phyloP scores from a whole-genome alignment of 2,329 filamentous ascomycete species.

The Fusarium longipes region DNA sequence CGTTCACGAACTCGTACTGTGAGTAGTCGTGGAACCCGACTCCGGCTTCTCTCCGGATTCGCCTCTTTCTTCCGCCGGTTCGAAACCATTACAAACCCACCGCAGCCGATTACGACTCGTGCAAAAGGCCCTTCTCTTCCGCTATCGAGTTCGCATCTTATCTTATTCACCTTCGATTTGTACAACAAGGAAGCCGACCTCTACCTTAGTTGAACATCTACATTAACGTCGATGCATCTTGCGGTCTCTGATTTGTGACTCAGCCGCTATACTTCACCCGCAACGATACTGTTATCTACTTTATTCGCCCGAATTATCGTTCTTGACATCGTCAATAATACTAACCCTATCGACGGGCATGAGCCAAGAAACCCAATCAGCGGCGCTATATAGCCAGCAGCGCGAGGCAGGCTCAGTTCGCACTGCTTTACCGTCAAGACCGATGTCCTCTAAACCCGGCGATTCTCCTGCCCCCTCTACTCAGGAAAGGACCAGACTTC shows the following conservation, averaged over 20 bases:
- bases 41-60: conserved; percentile 41
- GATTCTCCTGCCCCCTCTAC: conserved; percentile 35
- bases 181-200: conserved; percentile 17
- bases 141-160: conserved; percentile 12
- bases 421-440: conserved; percentile 54
- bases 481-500: conserved; percentile 41
- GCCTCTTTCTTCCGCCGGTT: conserved; percentile 41
- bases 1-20: conserved; percentile 23
- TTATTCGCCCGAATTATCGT: neutral
- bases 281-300: conserved; percentile 6
- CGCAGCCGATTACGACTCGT: conserved; percentile 35
- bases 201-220: conserved; percentile 16
- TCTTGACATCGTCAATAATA: conserved; percentile 9
- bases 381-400: conserved; percentile 46
- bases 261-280: conserved; percentile 25
- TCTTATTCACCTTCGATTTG: conserved; percentile 11
- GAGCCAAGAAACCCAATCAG: conserved; percentile 47
- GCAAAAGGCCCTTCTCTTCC: conserved; percentile 25
- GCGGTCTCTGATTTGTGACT: conserved; percentile 26
- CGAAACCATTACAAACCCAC: conserved; percentile 36
- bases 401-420: conserved; percentile 49
- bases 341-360: conserved; percentile 42
- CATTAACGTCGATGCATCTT: conserved; percentile 40
- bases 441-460: conserved; percentile 50
- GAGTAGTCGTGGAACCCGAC: conserved; percentile 36